phyloP scores from a whole-genome alignment of 208 protist genomes.

The Acanthamoeba royreba region DNA sequence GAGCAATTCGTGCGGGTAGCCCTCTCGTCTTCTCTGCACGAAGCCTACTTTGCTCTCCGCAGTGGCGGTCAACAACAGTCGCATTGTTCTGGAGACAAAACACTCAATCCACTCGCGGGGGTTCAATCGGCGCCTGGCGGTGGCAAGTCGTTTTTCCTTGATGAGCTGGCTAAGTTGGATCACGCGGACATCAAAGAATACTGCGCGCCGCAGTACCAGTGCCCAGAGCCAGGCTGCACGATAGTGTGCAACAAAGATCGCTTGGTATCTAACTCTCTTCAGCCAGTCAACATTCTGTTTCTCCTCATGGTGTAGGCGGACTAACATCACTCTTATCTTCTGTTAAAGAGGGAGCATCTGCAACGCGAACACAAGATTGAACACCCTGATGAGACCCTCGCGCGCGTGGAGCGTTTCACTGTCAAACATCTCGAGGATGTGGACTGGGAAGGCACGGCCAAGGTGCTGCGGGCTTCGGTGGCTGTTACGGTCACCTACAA shows the following conservation, averaged over 20 bases:
- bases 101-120: neutral
- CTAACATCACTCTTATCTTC: neutral
- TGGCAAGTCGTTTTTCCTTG: slow-evolving; percentile 22
- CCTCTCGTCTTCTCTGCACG: neutral
- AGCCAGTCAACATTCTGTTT: neutral
- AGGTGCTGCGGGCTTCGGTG: neutral
- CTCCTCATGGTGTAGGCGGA: neutral
- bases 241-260: neutral
- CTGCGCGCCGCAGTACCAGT: neutral
- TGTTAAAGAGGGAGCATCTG: neutral
- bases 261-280: neutral
- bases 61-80: neutral
- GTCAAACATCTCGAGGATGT: too few relatives aligned
- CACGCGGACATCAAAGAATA: neutral
- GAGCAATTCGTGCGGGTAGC: neutral
- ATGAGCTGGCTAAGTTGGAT: neutral
- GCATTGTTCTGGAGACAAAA: neutral
- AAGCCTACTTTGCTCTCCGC: neutral
- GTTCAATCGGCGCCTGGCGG: neutral
- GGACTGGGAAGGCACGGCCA: neutral
- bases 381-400: neutral
- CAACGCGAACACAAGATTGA: neutral
- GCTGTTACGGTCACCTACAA: slow-evolving; percentile 7
- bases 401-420: too few relatives aligned
- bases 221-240: neutral